Conservation (phyloP, 2,329 filamentous ascomycete genomes). For the Cladobotryum mycophilum region DNA sequence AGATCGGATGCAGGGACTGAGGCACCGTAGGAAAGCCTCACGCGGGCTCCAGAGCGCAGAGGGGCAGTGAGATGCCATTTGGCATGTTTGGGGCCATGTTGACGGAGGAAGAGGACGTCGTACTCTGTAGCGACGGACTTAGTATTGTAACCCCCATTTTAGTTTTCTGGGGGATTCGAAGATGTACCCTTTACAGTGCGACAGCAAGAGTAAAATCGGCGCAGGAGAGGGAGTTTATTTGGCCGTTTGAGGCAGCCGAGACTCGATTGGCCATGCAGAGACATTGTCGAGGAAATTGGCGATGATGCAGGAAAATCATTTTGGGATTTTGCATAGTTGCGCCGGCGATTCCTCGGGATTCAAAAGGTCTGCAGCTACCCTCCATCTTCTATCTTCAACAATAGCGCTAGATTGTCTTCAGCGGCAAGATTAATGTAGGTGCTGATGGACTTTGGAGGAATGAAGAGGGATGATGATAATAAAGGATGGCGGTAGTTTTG, state of each 20-base stretch:
- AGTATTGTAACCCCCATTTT: no score
- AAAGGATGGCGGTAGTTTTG: no score
- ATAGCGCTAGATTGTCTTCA: no score
- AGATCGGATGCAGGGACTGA: conserved; percentile 47
- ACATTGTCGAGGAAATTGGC: conserved; percentile 2
- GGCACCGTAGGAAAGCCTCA: conserved; percentile 40
- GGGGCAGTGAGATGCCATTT: conserved; percentile 35
- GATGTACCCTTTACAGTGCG: no score
- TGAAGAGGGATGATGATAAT: no score
- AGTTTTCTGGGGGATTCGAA: no score
- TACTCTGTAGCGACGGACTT: conserved; percentile 24
- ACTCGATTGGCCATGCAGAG: conserved; percentile 1
- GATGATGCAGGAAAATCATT: neutral
- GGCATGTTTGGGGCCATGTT: conserved; percentile 28
- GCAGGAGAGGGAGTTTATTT: neutral
- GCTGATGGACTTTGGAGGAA: no score
- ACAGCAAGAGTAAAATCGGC: conserved; percentile 21
- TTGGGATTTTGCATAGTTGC: conserved; percentile 16
- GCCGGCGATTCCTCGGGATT: conserved; percentile 20
- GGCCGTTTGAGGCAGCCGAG: neutral
- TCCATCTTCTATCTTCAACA: no score
- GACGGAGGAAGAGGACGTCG: conserved; percentile 35
- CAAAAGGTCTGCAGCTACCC: neutral
- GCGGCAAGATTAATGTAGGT: no score
- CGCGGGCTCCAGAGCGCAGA: conserved; percentile 23